phyloP scores from a whole-genome alignment of 2,329 filamentous ascomycete genomes.

The Epicoccum nigrum region DNA sequence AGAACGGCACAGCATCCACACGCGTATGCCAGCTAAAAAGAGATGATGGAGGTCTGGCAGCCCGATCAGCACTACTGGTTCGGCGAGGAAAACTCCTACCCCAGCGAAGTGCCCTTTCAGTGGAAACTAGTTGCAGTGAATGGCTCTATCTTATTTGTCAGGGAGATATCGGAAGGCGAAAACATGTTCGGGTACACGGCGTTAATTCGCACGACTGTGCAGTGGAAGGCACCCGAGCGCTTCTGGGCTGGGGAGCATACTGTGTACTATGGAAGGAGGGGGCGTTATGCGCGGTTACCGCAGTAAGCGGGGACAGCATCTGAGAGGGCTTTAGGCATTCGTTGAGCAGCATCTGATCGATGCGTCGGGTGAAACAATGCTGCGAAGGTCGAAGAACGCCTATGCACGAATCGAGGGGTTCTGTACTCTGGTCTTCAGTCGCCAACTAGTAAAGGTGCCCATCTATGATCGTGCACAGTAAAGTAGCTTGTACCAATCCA shows the following conservation, averaged over 20 bases:
- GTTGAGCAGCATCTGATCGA: too few species aligned
- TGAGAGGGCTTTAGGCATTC: too few species aligned
- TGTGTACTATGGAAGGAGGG: too few species aligned
- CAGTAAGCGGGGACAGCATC: too few species aligned
- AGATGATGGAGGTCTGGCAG: constrained; percentile 60
- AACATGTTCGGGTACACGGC: constrained; percentile 1
- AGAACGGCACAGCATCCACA: constrained; percentile 63
- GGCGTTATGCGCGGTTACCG: too few species aligned
- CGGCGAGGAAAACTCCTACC: constrained; percentile 16
- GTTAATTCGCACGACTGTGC: constrained; percentile 30
- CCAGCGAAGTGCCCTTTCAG: constrained; percentile 58
- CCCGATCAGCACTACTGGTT: constrained; percentile 61
- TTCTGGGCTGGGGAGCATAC: constrained; percentile 36
- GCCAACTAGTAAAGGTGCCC: background rate
- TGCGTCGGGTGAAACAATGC: too few species aligned
- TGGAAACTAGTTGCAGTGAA: constrained; percentile 64
- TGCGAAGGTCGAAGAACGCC: too few species aligned
- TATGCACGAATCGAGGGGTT: too few species aligned
- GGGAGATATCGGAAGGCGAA: background rate
- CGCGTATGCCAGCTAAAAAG: constrained; percentile 54
- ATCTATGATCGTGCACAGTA: background rate
- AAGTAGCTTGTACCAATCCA: background rate
- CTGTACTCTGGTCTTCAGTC: background rate
- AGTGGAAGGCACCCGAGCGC: constrained; percentile 25
- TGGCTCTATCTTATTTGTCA: constrained; percentile 58